Evolutionary conservation across 2,329 filamentous ascomycete species (phyloP).

Genomic region (Ophiostoma himal-ulmi): DNA sequence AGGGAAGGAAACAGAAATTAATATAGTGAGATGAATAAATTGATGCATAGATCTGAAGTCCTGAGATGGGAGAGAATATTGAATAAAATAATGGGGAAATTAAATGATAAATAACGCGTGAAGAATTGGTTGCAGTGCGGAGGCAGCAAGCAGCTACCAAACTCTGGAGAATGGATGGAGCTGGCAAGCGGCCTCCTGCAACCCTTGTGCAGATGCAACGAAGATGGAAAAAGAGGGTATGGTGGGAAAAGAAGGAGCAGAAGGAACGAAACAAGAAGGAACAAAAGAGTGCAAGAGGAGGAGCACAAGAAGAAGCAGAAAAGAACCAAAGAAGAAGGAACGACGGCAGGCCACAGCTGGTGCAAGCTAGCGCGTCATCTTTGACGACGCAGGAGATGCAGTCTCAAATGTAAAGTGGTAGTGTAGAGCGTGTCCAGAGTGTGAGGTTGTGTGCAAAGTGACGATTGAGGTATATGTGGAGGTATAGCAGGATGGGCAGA

Average conservation of each 20-base stretch:
- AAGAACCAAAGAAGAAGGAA: background rate
- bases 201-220: background rate
- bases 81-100: background rate
- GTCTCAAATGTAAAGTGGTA: background rate
- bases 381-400: background rate
- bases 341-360: background rate
- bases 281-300: background rate
- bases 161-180: no score
- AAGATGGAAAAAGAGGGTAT: background rate
- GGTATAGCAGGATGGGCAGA: background rate
- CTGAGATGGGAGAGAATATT: background rate
- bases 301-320: background rate
- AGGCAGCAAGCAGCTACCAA: background rate
- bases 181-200: constrained; percentile 2
- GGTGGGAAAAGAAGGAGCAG: background rate
- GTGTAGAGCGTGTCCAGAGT: background rate
- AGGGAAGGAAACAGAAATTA: constrained; percentile 2
- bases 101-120: background rate
- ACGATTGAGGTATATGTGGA: background rate
- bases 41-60: background rate
- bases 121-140: background rate
- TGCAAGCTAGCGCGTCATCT: background rate
- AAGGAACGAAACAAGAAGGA: background rate
- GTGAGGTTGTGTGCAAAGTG: background rate
- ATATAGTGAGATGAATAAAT: background rate